phyloP scores from a whole-genome alignment of 2,329 filamentous ascomycete genomes.

The Arthrinium phaeospermum region DNA sequence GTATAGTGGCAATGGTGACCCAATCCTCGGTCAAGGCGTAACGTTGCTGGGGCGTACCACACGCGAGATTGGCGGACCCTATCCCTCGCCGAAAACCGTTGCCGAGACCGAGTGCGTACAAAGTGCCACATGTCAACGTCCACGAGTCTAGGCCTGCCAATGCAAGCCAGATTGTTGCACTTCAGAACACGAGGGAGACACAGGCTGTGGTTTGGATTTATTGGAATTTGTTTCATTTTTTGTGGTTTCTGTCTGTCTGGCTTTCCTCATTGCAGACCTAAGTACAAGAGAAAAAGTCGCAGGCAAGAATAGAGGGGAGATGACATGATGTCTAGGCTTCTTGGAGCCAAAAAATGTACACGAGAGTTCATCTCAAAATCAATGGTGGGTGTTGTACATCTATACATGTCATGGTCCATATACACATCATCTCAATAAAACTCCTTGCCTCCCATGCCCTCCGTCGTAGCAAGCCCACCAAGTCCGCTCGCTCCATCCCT shows the following conservation, averaged over 20 bases:
- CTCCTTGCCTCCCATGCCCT: conserved; percentile 23
- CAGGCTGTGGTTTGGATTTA: not conserved
- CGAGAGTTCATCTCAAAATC: conserved; percentile 24
- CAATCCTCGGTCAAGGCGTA: not conserved
- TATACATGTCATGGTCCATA: conserved; percentile 29
- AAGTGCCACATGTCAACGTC: not conserved
- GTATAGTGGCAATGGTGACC: not conserved
- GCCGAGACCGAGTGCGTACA: not conserved
- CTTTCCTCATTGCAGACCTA: conserved; percentile 12
- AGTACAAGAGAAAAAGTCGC: conserved; percentile 14
- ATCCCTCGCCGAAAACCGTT: not conserved
- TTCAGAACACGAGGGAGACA: not conserved
- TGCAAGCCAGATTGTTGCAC: not conserved
- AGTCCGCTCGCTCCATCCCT: conserved; percentile 22
- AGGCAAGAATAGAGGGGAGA: conserved; percentile 16
- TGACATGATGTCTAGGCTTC: conserved; percentile 16
- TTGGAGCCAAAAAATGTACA: conserved; percentile 12
- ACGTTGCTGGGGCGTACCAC: conserved; percentile 2
- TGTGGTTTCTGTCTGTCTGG: not conserved
- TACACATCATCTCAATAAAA: conserved; percentile 20
- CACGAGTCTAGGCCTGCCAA: conserved; percentile 3
- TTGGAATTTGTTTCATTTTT: conserved; percentile 12
- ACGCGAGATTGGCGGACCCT: conserved; percentile 8
- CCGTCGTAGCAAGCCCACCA: conserved; percentile 18
- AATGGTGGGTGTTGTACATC: conserved; percentile 32